Conservation (phyloP, 768 basidiomycete species). For the Cystoderma amianthinum region DNA sequence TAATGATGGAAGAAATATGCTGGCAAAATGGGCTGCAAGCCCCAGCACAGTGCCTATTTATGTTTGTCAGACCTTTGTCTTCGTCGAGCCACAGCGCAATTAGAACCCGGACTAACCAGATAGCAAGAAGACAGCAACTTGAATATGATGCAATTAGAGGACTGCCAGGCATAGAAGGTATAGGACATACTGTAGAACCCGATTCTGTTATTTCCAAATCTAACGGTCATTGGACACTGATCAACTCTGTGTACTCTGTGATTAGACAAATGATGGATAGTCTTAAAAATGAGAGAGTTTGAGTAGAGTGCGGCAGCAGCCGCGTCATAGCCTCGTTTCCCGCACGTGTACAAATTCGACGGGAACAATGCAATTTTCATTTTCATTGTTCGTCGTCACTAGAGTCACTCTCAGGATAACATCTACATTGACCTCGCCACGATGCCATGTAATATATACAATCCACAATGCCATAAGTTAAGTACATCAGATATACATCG, state of each 20-base stretch:
- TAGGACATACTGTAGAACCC: conserved; percentile 38
- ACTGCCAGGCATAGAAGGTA: conserved; percentile 5
- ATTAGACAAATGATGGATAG: not conserved
- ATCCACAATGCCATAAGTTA: not conserved
- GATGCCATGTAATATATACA: too few species aligned
- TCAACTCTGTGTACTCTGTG: not conserved
- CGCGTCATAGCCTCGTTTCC: too few species aligned
- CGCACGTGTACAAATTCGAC: too few species aligned
- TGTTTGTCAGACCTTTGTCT: conserved; percentile 5
- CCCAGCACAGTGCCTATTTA: conserved; percentile 54
- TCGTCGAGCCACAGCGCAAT: not conserved
- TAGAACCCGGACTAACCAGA: conserved; percentile 25
- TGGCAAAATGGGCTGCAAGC: conserved; percentile 60
- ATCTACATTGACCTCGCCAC: too few species aligned
- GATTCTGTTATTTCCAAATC: conserved; percentile 50
- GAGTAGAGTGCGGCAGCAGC: conserved; percentile 1
- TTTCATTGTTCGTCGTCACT: too few species aligned
- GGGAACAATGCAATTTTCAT: too few species aligned
- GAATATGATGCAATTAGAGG: not conserved
- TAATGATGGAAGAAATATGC: conserved; percentile 55
- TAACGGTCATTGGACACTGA: conserved; percentile 46
- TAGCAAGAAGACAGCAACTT: conserved; percentile 37
- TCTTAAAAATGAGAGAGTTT: not conserved
- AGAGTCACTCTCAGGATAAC: too few species aligned
- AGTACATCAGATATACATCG: not conserved